Percentiles rank a stretch among this genome's conserved stretches.
Conservation (phyloP, 2,329 filamentous ascomycete genomes). For the Pseudomassariella vexata region DNA sequence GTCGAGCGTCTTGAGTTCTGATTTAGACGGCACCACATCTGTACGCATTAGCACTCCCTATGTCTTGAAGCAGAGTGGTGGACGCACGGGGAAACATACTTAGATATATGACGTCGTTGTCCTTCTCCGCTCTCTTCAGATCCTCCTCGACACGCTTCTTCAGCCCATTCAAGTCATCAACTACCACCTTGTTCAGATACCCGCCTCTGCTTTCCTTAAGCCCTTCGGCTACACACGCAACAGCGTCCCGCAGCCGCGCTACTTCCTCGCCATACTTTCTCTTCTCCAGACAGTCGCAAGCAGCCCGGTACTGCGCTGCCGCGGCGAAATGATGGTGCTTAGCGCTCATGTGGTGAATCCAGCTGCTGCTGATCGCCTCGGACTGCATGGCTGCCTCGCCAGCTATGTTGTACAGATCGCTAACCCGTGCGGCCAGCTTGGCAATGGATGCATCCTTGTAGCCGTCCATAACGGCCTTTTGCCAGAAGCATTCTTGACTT, state of each 20-base stretch:
- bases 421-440: conserved; percentile 82
- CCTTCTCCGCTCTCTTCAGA: conserved; percentile 85
- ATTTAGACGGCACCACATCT: conserved; percentile 78
- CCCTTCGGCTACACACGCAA: conserved; percentile 78
- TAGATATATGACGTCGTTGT: conserved; percentile 94
- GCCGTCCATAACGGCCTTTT: conserved; percentile 89
- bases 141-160: conserved; percentile 82
- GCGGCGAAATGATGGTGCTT: conserved; percentile 97
- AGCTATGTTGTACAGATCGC: conserved; percentile 81
- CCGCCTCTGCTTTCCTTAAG: conserved; percentile 69
- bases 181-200: conserved; percentile 75
- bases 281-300: conserved; percentile 89
- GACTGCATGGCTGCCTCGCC: conserved; percentile 84
- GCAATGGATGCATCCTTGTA: conserved; percentile 91
- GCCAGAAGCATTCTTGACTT: conserved; percentile 97
- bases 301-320: conserved; percentile 87
- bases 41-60: conserved; percentile 6
- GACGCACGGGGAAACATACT: conserved; percentile 38
- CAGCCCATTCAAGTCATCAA: conserved; percentile 75
- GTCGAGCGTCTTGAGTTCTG: conserved; percentile 79
- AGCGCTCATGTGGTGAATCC: conserved; percentile 96
- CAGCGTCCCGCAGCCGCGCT: conserved; percentile 74
- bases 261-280: conserved; percentile 93
- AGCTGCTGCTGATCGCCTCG: conserved; percentile 82
- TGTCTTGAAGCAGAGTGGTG: neutral